A percentile compares a stretch with the other conserved stretches of the same genome.
These are phyloP conservation scores for Lactarius vividus DNA, from an alignment of 768 basidiomycete genomes.

Conservation along the genomic window DNA sequence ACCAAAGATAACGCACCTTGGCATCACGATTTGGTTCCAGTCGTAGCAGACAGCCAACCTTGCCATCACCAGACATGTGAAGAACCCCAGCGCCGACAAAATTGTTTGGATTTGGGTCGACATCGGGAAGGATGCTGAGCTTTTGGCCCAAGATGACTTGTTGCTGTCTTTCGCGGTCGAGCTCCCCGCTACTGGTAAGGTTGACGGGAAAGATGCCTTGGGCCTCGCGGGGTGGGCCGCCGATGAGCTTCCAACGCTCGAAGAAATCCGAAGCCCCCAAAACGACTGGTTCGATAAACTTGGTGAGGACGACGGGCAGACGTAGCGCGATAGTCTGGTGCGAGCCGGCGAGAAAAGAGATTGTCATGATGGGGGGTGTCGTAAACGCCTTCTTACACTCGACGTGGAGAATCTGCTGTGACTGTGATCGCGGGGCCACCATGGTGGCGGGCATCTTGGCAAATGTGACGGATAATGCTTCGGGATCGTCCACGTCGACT, in stretches of 20 bases:
- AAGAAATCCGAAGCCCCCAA: conserved; percentile 87
- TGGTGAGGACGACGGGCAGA: conserved; percentile 82
- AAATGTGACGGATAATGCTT: conserved; percentile 78
- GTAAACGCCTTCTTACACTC: conserved; percentile 91
- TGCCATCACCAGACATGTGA: conserved; percentile 87
- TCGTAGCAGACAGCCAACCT: conserved; percentile 91
- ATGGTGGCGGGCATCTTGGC: conserved; percentile 86
- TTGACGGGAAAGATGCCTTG: conserved; percentile 83
- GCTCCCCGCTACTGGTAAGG: conserved; percentile 61
- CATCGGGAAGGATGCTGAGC: conserved; percentile 72
- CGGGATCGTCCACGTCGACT: conserved; percentile 67
- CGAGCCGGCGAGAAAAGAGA: conserved; percentile 92
- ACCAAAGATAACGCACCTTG: conserved; percentile 56
- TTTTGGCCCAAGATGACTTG: conserved; percentile 77
- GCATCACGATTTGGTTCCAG: conserved; percentile 95
- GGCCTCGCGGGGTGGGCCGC: conserved; percentile 90
- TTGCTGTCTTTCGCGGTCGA: conserved; percentile 71
- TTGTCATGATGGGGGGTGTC: conserved; percentile 69
- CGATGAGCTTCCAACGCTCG: conserved; percentile 97
- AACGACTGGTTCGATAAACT: conserved; percentile 93
- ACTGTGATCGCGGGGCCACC: conserved; percentile 80
- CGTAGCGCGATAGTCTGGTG: conserved; percentile 82
- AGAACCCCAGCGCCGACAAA: conserved; percentile 94
- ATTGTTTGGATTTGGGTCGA: conserved; percentile 95
- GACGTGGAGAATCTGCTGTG: conserved; percentile 89